phyloP scores from a whole-genome alignment of 164 flowering plant genomes.

The Euptelea pleiosperma region DNA sequence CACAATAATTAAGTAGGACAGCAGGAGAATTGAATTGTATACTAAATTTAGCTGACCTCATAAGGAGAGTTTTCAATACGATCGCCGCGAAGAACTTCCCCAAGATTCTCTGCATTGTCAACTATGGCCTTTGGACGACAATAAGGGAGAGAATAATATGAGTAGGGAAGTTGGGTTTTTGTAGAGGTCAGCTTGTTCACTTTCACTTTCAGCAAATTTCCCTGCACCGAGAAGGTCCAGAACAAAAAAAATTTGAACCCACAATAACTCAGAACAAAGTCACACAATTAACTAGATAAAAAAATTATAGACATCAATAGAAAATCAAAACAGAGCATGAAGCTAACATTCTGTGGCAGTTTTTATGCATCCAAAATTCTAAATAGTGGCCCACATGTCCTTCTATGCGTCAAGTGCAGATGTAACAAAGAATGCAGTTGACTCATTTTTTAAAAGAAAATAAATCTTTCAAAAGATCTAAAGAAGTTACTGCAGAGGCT shows the following conservation, averaged over 20 bases:
- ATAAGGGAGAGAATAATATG: slow-evolving; percentile 83
- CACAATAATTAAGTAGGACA: background rate
- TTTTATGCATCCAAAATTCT: too few species aligned
- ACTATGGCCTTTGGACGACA: slow-evolving; percentile 58
- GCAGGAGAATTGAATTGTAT: background rate
- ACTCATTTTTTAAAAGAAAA: too few species aligned
- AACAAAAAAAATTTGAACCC: slow-evolving; percentile 2
- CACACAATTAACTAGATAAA: background rate
- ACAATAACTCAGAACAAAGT: background rate
- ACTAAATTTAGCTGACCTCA: slow-evolving; percentile 44
- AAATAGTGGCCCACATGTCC: too few species aligned
- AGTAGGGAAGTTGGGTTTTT: slow-evolving; percentile 89
- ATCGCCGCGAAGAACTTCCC: slow-evolving; percentile 99
- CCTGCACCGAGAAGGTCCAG: slow-evolving; percentile 63
- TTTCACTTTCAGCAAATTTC: slow-evolving; percentile 67
- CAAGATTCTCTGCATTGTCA: slow-evolving; percentile 96
- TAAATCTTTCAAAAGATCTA: too few species aligned
- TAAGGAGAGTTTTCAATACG: slow-evolving; percentile 90
- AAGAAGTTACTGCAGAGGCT: too few species aligned
- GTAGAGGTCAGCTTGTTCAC: slow-evolving; percentile 89
- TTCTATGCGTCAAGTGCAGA: too few species aligned
- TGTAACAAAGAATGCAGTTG: too few species aligned
- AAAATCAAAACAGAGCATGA: background rate
- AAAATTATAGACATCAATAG: too few species aligned
- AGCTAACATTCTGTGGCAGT: too few species aligned